Evolutionary conservation across 371 early-diverging fungal species (phyloP).

Genomic region (Saksenaea vasiformis): DNA sequence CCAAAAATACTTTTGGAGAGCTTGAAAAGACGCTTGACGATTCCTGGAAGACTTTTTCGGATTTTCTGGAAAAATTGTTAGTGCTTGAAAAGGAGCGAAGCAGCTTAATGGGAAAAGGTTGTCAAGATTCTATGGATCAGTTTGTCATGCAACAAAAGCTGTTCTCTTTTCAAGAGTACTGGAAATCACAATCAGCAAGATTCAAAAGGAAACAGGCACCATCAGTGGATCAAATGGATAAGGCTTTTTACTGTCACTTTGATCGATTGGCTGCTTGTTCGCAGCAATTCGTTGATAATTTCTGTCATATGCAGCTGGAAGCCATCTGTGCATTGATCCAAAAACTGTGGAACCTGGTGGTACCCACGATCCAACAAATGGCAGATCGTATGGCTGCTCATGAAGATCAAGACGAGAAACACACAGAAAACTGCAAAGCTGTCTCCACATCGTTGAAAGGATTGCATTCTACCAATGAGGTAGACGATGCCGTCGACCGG

Average conservation of each 20-base stretch:
- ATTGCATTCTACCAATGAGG: constrained; percentile 3
- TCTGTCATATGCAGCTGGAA: constrained; percentile 18
- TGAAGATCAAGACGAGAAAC: constrained; percentile 1
- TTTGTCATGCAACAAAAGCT: constrained; percentile 20
- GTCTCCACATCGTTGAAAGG: constrained; percentile 9
- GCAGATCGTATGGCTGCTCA: constrained; percentile 22
- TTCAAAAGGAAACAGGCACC: not conserved
- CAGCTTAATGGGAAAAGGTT: constrained; percentile 22
- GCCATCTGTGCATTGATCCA: constrained; percentile 17
- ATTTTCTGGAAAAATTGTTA: constrained; percentile 34
- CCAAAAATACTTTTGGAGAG: constrained; percentile 32
- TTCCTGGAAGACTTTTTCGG: constrained; percentile 48
- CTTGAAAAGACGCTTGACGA: constrained; percentile 24
- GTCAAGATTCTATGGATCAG: constrained; percentile 19
- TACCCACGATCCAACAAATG: constrained; percentile 27
- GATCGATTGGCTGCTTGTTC: constrained; percentile 16
- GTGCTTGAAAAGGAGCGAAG: constrained; percentile 24
- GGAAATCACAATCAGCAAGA: constrained; percentile 11
- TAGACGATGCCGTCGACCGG: constrained; percentile 7
- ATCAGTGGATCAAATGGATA: constrained; percentile 51
- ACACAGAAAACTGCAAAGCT: constrained; percentile 5
- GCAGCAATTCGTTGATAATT: constrained; percentile 13
- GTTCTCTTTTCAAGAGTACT: constrained; percentile 24
- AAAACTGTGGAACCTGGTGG: constrained; percentile 24
- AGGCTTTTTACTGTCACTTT: constrained; percentile 48